Base-by-base conservation (phyloP, 1,284 basidiomycete genomes). In the Anthracocystis panici-leucophaei region DNA sequence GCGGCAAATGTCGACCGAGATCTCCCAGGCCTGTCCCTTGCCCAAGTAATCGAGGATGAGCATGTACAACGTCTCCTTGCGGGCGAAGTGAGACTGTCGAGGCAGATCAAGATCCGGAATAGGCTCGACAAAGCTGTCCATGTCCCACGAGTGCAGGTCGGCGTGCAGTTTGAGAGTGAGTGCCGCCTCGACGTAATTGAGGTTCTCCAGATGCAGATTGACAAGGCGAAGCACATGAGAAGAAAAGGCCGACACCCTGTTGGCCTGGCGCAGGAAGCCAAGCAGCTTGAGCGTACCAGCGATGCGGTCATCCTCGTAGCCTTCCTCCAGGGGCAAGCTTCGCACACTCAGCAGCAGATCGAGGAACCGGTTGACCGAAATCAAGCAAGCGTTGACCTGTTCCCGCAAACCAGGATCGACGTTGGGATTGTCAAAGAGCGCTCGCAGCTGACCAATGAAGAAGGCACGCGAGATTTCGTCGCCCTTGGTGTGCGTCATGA, bases 21-120 rank as follows among this genome's bases (percentile, higher is more conserved):
- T 92, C 86, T 99, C 96, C 90, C 94, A 98, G 5, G 96, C 95
- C 82, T 96, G 94, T 2, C 95, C 96, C 86, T 94, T 93, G 57
- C 93, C 69, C 20, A 87, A 74, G 41, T 85, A 84, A 45, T 86
- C 85, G 14, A 87, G 81, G 41, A 86, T 85, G 25, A 86, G 81
- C 79, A 86, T 80, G 67, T 81, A 81, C 20, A 82, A 60, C 16
- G 78, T 82, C 70, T 98, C 96, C 84, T 97, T 97, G 52, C 96
- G 90, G 61, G 93, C 92, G 86, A 97, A 98, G 58, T 94, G 92
- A 0, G 92, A 95, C 84, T 99, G 96, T 40, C 93, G 91, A 0
- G 95, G 95, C 53, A 98, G 87, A 18, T 91, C 91, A 31, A 97
- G 89, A 8, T 86, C 86, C 0, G 78, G 71, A 11, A 86, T 73